Evolutionary conservation across 148 eudicot genomes (phyloP).

Genomic region (Chenopodium suecicum): DNA sequence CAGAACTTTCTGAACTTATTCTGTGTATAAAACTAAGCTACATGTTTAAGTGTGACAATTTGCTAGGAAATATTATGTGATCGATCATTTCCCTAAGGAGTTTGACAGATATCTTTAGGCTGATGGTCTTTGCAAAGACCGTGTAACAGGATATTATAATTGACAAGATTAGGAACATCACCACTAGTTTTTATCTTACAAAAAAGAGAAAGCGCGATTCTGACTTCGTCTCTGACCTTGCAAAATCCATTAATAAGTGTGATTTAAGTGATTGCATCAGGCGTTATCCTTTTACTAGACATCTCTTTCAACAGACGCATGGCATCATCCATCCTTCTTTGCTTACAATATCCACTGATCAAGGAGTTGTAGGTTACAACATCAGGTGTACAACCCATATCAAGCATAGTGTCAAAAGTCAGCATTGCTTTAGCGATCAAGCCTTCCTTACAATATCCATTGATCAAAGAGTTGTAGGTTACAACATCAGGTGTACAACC

Average conservation of each 20-base stretch:
- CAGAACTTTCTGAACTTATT: not conserved
- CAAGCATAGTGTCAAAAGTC: slow-evolving; percentile 25
- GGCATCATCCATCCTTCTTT: slow-evolving; percentile 15
- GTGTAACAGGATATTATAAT: slow-evolving; percentile 4
- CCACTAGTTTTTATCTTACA: slow-evolving; percentile 13
- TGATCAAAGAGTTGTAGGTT: slow-evolving; percentile 32
- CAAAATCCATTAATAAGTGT: slow-evolving; percentile 20
- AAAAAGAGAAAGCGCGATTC: slow-evolving; percentile 18
- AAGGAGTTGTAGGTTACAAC: slow-evolving; percentile 32
- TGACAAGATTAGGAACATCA: not conserved
- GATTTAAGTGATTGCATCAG: not conserved
- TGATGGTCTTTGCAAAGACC: slow-evolving; percentile 23
- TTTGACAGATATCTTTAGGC: slow-evolving; percentile 19
- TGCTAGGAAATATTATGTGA: not conserved
- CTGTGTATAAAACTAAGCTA: not conserved
- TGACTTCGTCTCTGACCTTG: slow-evolving; percentile 7
- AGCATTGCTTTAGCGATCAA: slow-evolving; percentile 11
- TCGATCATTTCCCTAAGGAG: not conserved
- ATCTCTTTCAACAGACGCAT: slow-evolving; percentile 23
- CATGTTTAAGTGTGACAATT: not conserved
- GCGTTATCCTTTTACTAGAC: slow-evolving; percentile 18
- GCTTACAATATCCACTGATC: slow-evolving; percentile 36
- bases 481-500: slow-evolving; percentile 30
- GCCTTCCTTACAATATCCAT: slow-evolving; percentile 32
- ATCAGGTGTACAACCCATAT: slow-evolving; percentile 24